Evolutionary conservation across 2,329 filamentous ascomycete species (phyloP), one percentile per base, ranked within the genome.

Genomic region (Nemania sp.): DNA sequence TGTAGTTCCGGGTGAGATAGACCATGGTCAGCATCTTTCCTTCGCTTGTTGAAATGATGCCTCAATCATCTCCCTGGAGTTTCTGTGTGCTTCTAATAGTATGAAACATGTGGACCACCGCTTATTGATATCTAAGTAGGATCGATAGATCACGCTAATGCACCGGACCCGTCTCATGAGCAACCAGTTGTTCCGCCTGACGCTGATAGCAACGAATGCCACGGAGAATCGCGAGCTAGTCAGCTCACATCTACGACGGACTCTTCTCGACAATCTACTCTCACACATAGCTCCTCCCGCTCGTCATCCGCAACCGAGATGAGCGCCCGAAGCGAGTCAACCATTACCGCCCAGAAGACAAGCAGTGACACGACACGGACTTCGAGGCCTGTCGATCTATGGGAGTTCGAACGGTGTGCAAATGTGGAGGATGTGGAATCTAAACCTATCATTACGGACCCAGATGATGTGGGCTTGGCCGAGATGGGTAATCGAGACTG

Each of bases 281-380:
- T 62, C 24, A 72, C 73, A 10, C 58, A 49, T 27, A 54, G 55
- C 35, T 67, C 70, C 2, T 62, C 65, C 53, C 62, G 55, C 51
- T 67, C 63, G 26, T 75, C 73, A 3, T 71, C 68, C 2, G 62
- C 65, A 51, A 73, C 70, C 54, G 70, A 73, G 22, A n/a, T 59
- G 10, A 70, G 67, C 43, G 47, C 45, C 6, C 51, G 47, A 22
- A 69, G 64, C 41, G 55, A 47, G 22, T 63, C 52, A 24, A 63
- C 67, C 35, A 43, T 68, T 10, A 62, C 55, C n/a, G 13, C 51
- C 26, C 55, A 45, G 27, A 55, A 68, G 29, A 45, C 18, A 38
- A 18, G 29, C 13, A 8, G 26, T 26, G 32, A 54, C 20, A 10
- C 24, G 35, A 52, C 2, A 18, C 53, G 47, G 11, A 20, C 10